Base-by-base conservation (phyloP, 768 basidiomycete species). In the Auricularia sp. region DNA sequence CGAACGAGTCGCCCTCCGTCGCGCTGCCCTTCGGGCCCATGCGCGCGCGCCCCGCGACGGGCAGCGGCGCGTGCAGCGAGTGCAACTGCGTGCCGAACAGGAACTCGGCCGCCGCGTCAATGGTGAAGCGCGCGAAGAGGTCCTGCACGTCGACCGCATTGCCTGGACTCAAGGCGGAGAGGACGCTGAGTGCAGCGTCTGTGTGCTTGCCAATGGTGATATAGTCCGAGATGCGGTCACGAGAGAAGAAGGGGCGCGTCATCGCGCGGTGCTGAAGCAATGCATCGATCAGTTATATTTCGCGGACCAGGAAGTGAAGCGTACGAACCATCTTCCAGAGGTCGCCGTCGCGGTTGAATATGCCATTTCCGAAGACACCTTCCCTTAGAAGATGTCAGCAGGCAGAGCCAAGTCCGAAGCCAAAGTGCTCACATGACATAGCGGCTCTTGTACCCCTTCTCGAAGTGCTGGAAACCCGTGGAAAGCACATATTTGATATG, bases 81-180 rank as follows among this genome's bases (percentile, higher is more conserved):
- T 86, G 77, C 64, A 89, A 69, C 70, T 84, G 86, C 64, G 79
- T 77, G 7, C 87, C 88, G 65, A 91, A 89, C 44, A 90, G 77
- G 70, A 88, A 89, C 65, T 88, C 87, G 5, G 87, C 87, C 1
- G 88, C 85, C 0, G 87, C 79, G 71, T 90, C 89, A 47, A 89
- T 78, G 13, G 86, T 82, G 71, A 89, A 88, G 8, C 88, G 82
- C 18, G 82, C 74, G 68, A 80, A 88, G 3, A 90, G 77, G 69
- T 89, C 89, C 71, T 90, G 86, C 1, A 81, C 83, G 66, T 89
- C 87, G 69, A 81, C 80, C 2, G 86, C 78, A 64, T 76, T 73
- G 54, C 62, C 42, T 1, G 74, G 67, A 18, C 75, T 74, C 16
- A 79, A 69, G 7, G 76, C 68, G 14, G 81, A 79, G n/a, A 87